Evolutionary conservation across 257 asterid genomes (phyloP).

Genomic region (Nicotiana noctiflora): DNA sequence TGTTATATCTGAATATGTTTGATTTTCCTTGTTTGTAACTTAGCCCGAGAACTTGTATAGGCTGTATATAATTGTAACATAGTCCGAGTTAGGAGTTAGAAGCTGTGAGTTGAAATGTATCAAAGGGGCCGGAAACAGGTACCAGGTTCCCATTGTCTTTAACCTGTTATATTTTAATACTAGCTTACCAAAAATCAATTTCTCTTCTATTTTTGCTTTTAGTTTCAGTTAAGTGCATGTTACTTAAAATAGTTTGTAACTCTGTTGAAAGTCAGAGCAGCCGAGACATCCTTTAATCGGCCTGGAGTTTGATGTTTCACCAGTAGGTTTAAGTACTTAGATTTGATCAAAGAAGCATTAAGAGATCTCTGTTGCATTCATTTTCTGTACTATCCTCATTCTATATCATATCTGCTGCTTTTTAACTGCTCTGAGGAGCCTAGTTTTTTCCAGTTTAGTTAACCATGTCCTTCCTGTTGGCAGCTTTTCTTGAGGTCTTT

Average conservation of each 20-base stretch:
- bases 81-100: background rate
- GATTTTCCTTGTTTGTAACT: background rate
- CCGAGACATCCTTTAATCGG: background rate
- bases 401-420: background rate
- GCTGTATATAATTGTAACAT: background rate
- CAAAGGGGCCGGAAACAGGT: background rate
- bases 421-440: background rate
- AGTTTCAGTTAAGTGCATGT: background rate
- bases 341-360: background rate
- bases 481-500: background rate
- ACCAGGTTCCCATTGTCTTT: background rate
- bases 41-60: background rate
- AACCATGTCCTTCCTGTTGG: background rate
- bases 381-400: background rate
- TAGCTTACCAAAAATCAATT: background rate
- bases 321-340: background rate
- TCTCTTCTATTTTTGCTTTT: background rate
- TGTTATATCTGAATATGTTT: background rate
- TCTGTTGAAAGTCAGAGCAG: background rate
- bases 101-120: background rate
- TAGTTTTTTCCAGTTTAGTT: background rate
- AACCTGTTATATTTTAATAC: background rate
- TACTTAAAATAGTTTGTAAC: too few species aligned
- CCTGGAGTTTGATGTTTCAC: background rate
- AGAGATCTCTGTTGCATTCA: background rate